Percentiles rank a stretch among this genome's conserved stretches.
Conservation (phyloP, 2,329 filamentous ascomycete genomes). For the Monascus ruber region DNA sequence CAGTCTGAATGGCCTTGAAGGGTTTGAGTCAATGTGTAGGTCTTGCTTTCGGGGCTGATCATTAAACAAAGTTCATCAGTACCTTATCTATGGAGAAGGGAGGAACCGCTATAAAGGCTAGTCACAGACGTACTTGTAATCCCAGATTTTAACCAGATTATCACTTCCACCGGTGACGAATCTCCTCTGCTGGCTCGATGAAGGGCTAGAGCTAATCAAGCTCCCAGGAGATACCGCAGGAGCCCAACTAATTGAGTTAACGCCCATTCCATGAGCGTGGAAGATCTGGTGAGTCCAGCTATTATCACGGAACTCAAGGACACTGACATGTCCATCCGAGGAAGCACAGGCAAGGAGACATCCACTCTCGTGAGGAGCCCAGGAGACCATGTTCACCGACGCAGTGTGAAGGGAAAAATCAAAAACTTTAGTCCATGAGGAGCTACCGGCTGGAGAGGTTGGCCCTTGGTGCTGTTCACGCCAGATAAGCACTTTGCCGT, state of each 20-base stretch:
- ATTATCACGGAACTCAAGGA: constrained; percentile 95
- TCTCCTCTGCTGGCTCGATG: constrained; percentile 55
- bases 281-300: constrained; percentile 84
- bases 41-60: constrained; percentile 38
- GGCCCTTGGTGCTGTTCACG: constrained; percentile 56
- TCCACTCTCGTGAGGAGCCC: constrained; percentile 93
- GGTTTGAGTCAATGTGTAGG: constrained; percentile 42
- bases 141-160: constrained; percentile 89
- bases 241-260: constrained; percentile 94
- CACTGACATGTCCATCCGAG: constrained; percentile 83
- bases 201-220: constrained; percentile 61
- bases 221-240: constrained; percentile 74
- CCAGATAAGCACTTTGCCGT: constrained; percentile 98
- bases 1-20: constrained; percentile 82
- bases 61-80: background rate
- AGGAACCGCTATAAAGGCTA: background rate
- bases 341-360: constrained; percentile 91
- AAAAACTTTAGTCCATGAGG: constrained; percentile 74
- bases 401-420: constrained; percentile 90
- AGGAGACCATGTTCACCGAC: constrained; percentile 90
- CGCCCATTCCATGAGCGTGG: constrained; percentile 81
- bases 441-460: constrained; percentile 32
- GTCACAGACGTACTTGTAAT: constrained; percentile 49
- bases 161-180: constrained; percentile 95
- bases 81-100: background rate